phyloP scores from a whole-genome alignment of 2,329 filamentous ascomycete genomes.

The Claviceps pazoutovae region DNA sequence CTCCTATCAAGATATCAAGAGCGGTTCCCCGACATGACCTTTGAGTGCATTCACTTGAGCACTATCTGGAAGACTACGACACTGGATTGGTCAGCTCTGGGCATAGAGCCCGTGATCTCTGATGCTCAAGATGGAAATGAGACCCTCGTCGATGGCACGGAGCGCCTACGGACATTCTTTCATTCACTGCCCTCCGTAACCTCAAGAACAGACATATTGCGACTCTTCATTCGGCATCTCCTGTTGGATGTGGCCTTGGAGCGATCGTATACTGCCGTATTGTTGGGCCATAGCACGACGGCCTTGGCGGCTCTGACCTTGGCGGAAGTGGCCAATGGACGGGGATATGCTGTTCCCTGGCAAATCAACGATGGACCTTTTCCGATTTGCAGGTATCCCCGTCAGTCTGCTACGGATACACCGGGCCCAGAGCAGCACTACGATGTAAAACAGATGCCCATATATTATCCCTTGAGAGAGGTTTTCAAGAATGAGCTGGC shows the following conservation, averaged over 20 bases:
- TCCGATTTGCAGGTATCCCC: slow-evolving; percentile 18
- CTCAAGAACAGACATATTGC: slow-evolving; percentile 58
- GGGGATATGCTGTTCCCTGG: slow-evolving; percentile 73
- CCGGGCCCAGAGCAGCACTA: slow-evolving; percentile 6
- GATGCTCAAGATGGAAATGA: background rate
- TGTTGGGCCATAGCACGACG: slow-evolving; percentile 81
- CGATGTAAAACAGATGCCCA: slow-evolving; percentile 17
- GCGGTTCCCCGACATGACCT: slow-evolving; percentile 52
- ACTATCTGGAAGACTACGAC: slow-evolving; percentile 38
- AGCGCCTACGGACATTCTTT: slow-evolving; percentile 41
- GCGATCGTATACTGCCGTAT: slow-evolving; percentile 50
- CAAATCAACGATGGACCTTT: slow-evolving; percentile 60
- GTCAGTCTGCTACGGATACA: slow-evolving; percentile 10
- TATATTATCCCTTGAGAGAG: slow-evolving; percentile 76
- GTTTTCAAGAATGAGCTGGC: slow-evolving; percentile 68
- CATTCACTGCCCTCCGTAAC: slow-evolving; percentile 56
- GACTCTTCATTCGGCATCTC: slow-evolving; percentile 57
- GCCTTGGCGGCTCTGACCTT: slow-evolving; percentile 75
- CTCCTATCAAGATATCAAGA: slow-evolving; percentile 40
- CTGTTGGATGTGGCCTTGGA: slow-evolving; percentile 51
- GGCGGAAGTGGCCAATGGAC: slow-evolving; percentile 78
- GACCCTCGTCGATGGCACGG: slow-evolving; percentile 15
- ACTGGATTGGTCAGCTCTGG: slow-evolving; percentile 40
- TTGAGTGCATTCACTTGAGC: slow-evolving; percentile 50
- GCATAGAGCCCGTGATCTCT: slow-evolving; percentile 2